Base-by-base conservation (phyloP, 225 moss, liverwort and hornwort genomes). In the Ulota crispa region DNA sequence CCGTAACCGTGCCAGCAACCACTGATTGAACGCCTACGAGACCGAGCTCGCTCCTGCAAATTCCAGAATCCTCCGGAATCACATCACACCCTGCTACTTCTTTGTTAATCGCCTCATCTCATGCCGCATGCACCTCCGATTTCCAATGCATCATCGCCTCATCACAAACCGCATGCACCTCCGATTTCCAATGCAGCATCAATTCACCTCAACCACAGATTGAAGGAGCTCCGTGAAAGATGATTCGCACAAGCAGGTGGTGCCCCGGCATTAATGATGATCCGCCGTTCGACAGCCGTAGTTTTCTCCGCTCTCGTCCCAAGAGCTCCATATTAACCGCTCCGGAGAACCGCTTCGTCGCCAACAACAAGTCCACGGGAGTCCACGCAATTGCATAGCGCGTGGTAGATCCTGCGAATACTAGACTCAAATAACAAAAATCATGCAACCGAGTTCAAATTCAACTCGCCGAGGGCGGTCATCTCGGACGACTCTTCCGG, bases 401-500 rank as follows among this genome's bases (percentile, higher is more conserved):
- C 75, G 79, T 52, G 9, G 8, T 20, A 15, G 24, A 5, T 14
- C 2, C 12, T 7, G 70, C 30, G n/a, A 45, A 9, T 24, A 21
- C 54, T 13, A 3, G 0, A 2, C 36, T 3, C 4, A 11, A 37
- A n/a, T n/a, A 4, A 1, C 20, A 62, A 32, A 34, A 68, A 19
- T 7, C 39, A 6, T 14, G 23, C 56, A 16, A 50, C 2, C 59
- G 10, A 61, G 61, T 60, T 80, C 32, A 15, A 20, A 64, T 78
- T 77, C 77, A 81, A 85, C 85, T 37, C 64, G 23, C 12, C 23
- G 54, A 21, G 64, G 80, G 80, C 0, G 4, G 77, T 81, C 77
- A 19, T 7, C 8, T 23, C 13, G n/a, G n/a, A 37, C n/a, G 81
- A 85, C 76, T 13, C 42, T 2, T 32, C 56, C 15, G 1, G 19